phyloP scores from a whole-genome alignment of 352 stramenopile species.

The Phytophthora pluvialis region DNA sequence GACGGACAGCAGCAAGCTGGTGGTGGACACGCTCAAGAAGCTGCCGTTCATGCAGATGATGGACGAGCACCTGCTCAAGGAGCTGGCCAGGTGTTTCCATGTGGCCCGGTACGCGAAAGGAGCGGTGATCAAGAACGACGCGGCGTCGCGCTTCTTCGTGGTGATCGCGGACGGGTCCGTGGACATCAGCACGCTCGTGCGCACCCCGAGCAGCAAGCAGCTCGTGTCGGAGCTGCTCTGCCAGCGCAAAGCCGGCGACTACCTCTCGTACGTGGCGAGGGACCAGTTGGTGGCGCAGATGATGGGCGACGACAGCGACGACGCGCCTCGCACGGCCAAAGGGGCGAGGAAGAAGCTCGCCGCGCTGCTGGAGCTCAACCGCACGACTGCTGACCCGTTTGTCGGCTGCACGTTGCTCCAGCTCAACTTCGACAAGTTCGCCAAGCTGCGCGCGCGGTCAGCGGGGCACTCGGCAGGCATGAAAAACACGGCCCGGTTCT shows the following conservation, averaged over 20 bases:
- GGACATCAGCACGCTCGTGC: constrained; percentile 61
- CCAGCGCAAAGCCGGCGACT: constrained; percentile 60
- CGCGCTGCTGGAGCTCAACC: constrained; percentile 66
- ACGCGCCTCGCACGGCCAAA: constrained; percentile 25
- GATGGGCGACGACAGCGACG: constrained; percentile 37
- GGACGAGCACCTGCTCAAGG: constrained; percentile 52
- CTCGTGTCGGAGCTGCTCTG: constrained; percentile 63
- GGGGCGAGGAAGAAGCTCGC: constrained; percentile 55
- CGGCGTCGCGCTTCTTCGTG: constrained; percentile 51
- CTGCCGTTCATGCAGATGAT: constrained; percentile 75
- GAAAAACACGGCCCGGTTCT: constrained; percentile 67
- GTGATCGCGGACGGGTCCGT: constrained; percentile 63
- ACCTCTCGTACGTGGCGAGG: constrained; percentile 59
- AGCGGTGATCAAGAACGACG: constrained; percentile 53
- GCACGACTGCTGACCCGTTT: constrained; percentile 56
- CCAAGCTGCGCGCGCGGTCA: constrained; percentile 44
- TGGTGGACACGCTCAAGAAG: constrained; percentile 56
- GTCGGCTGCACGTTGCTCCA: constrained; percentile 66
- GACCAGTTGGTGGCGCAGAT: constrained; percentile 58
- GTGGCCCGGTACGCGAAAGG: constrained; percentile 51
- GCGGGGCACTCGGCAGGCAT: constrained; percentile 27
- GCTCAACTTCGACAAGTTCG: constrained; percentile 59
- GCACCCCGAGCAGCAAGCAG: constrained; percentile 49
- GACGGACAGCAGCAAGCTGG: constrained; percentile 28
- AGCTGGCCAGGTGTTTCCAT: constrained; percentile 69